These are phyloP conservation scores for Fusarium domesticum DNA, from an alignment of 2,329 filamentous ascomycete species.

Conservation along the genomic window DNA sequence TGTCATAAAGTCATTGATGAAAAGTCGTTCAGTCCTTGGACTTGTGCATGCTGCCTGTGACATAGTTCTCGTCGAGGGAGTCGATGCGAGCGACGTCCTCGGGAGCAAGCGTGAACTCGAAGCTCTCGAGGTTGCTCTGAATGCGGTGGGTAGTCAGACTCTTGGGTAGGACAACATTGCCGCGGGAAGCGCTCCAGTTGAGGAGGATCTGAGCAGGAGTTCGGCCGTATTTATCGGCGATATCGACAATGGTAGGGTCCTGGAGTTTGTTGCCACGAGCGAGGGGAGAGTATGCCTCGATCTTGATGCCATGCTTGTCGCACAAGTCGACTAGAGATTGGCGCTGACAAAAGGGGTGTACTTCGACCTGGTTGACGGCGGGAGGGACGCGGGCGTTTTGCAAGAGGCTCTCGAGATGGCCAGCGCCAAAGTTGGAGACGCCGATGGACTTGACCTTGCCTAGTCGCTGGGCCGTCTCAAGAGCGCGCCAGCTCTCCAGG, in stretches of 20 bases:
- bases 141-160: constrained; percentile 64
- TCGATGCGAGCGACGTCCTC: constrained; percentile 63
- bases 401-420: constrained; percentile 54
- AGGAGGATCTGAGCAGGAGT: constrained; percentile 65
- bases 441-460: constrained; percentile 69
- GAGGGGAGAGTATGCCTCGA: constrained; percentile 51
- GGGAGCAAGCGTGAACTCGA: constrained; percentile 57
- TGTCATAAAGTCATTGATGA: constrained; percentile 8
- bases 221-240: constrained; percentile 54
- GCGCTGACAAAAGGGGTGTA: constrained; percentile 71
- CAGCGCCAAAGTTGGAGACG: constrained; percentile 74
- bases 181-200: constrained; percentile 64
- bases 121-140: constrained; percentile 62
- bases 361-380: constrained; percentile 76
- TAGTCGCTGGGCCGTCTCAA: constrained; percentile 62
- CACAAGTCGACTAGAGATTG: constrained; percentile 55
- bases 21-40: constrained; percentile 33
- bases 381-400: constrained; percentile 58
- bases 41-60: constrained; percentile 55
- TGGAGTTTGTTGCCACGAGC: neutral
- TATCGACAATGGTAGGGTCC: constrained; percentile 3
- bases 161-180: constrained; percentile 64
- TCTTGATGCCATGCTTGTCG: constrained; percentile 53
- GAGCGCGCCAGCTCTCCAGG: constrained; percentile 70
- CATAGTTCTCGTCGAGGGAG: constrained; percentile 65